A percentile compares a stretch with the other conserved stretches of the same genome.
Conservation (phyloP, 2,329 filamentous ascomycete species). For the Pseudogymnoascus sp. region DNA sequence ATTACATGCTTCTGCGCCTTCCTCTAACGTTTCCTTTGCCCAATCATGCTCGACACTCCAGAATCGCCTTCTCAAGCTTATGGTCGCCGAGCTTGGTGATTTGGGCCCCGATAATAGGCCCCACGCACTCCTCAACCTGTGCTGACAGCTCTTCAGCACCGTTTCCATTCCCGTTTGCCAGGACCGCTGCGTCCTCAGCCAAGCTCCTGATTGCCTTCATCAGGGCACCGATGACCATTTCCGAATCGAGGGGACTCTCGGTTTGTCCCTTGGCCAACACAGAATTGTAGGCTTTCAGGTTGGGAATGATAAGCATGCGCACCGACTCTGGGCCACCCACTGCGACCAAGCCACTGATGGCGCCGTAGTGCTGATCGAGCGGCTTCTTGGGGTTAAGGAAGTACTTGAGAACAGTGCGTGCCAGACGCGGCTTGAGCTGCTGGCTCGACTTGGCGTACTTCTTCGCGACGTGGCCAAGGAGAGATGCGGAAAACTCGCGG, state of each 20-base stretch:
- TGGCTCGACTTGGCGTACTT: slow-evolving; percentile 78
- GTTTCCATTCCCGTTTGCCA: slow-evolving; percentile 20
- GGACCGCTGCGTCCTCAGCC: slow-evolving; percentile 31
- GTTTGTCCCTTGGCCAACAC: slow-evolving; percentile 49
- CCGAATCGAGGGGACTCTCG: slow-evolving; percentile 48
- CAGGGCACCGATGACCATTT: slow-evolving; percentile 52
- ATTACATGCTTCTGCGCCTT: neutral
- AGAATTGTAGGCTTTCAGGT: slow-evolving; percentile 56
- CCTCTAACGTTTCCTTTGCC: neutral
- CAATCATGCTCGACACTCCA: slow-evolving; percentile 16
- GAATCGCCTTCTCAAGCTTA: slow-evolving; percentile 25
- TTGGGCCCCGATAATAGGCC: slow-evolving; percentile 24
- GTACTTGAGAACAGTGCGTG: slow-evolving; percentile 85
- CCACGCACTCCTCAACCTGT: slow-evolving; percentile 27
- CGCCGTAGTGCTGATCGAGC: slow-evolving; percentile 79
- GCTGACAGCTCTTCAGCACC: slow-evolving; percentile 17
- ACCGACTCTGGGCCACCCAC: slow-evolving; percentile 65
- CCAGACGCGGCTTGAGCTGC: slow-evolving; percentile 78
- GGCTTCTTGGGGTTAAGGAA: slow-evolving; percentile 83
- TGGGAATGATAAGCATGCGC: slow-evolving; percentile 58
- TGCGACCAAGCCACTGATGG: slow-evolving; percentile 69
- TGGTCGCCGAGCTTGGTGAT: slow-evolving; percentile 22
- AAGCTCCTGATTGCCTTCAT: slow-evolving; percentile 48
- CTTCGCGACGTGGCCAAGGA: slow-evolving; percentile 70
- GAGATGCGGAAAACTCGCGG: slow-evolving; percentile 73